Conservation (phyloP, 768 basidiomycete genomes). For the Kondoa subrosea region DNA sequence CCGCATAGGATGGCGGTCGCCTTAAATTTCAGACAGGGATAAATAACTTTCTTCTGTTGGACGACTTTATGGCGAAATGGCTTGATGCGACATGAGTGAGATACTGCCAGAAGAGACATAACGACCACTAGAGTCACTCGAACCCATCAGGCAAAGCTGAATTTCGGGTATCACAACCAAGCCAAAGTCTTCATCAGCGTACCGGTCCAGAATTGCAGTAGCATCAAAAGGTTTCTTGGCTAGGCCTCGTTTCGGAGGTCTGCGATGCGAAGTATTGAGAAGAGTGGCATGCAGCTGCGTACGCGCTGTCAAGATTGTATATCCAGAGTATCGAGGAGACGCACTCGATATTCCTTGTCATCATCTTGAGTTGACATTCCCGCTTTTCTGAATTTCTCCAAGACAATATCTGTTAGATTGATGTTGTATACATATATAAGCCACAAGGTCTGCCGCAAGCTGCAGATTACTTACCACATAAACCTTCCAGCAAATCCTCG, state of each 20-base stretch:
- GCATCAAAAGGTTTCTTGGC: not conserved
- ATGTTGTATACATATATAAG: not conserved
- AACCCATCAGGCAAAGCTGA: not conserved
- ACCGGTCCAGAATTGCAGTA: not conserved
- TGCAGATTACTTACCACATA: not conserved
- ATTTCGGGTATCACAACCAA: not conserved
- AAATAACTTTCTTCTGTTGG: not conserved
- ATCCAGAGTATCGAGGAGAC: too few relatives aligned
- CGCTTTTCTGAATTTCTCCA: not conserved
- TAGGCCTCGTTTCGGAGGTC: not conserved
- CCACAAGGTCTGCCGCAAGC: not conserved
- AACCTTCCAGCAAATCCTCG: not conserved
- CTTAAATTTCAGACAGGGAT: too few relatives aligned
- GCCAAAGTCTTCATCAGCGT: not conserved
- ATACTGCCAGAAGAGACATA: not conserved
- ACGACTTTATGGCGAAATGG: too few relatives aligned
- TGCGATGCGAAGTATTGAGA: not conserved
- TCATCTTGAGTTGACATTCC: not conserved
- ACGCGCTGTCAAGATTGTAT: too few relatives aligned
- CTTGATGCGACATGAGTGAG: not conserved
- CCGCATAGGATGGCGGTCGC: too few relatives aligned
- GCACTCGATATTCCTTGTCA: too few relatives aligned
- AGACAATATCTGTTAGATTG: not conserved
- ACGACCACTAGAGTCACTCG: not conserved
- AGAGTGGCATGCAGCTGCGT: not conserved